Percentiles rank a stretch among this genome's conserved stretches.
These are phyloP conservation scores for Leptographium lundbergii DNA, from an alignment of 2,329 filamentous ascomycete species.

Conservation along the genomic window DNA sequence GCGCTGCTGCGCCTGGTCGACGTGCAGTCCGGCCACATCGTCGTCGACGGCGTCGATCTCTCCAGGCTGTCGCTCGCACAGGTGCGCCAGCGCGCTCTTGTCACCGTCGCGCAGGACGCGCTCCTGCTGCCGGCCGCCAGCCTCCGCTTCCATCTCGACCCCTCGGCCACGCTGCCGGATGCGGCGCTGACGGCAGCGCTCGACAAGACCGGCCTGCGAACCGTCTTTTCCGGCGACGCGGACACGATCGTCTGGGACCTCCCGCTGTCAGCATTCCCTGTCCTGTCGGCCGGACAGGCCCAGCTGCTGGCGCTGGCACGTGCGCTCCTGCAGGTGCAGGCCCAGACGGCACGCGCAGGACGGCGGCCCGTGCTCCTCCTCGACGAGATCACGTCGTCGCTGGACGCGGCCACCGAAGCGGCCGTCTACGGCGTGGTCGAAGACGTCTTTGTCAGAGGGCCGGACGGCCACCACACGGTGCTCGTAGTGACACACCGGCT, in stretches of 20 bases:
- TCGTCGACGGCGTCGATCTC: conserved; percentile 35
- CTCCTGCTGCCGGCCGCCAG: conserved; percentile 7
- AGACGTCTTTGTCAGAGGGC: conserved; percentile 4
- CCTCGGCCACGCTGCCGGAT: conserved; percentile 2
- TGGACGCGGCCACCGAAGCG: conserved; percentile 8
- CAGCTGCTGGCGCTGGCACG: conserved; percentile 10
- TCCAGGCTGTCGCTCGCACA: conserved; percentile 25
- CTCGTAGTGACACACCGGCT: conserved; percentile 9
- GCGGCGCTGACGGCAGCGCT: conserved; percentile 1
- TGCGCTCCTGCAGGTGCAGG: conserved; percentile 5
- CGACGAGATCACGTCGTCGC: conserved; percentile 10
- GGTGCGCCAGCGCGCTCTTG: conserved; percentile 28
- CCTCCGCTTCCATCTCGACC: conserved; percentile 10
- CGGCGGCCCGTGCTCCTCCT: conserved; percentile 6
- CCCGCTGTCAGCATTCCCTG: conserved; percentile 4
- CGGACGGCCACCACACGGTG: conserved; percentile 6
- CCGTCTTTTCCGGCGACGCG: not conserved
- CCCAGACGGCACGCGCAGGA: not conserved
- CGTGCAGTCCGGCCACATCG: conserved; percentile 27
- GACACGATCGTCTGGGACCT: conserved; percentile 1
- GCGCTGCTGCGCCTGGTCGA: conserved; percentile 36
- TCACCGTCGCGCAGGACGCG: conserved; percentile 22
- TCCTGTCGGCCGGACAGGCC: conserved; percentile 8
- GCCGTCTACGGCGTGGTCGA: conserved; percentile 7
- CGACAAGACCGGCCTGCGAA: conserved; percentile 1